A percentile compares a stretch with the other conserved stretches of the same genome.
Evolutionary conservation across 306 rosid genomes (phyloP).

Genomic region (Betula pendula): DNA sequence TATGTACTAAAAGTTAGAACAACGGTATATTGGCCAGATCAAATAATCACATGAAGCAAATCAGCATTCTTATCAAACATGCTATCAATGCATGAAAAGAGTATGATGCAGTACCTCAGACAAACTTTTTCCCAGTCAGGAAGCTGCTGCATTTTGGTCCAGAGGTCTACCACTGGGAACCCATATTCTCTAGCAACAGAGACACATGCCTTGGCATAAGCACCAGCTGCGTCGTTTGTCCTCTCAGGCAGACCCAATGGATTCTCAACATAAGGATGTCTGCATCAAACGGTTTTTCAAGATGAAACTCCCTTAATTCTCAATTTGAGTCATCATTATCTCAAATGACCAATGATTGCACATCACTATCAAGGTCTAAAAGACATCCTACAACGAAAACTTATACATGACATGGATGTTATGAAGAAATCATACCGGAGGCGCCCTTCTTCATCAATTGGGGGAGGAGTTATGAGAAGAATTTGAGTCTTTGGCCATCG

Average conservation of each 20-base stretch:
- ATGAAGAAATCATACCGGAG: conserved; percentile 44
- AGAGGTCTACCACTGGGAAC: conserved; percentile 58
- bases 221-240: conserved; percentile 83
- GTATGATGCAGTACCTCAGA: conserved; percentile 44
- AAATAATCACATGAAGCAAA: not conserved
- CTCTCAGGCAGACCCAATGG: conserved; percentile 72
- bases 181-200: conserved; percentile 60
- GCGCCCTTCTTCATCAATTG: conserved; percentile 78
- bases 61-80: not conserved
- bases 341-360: not conserved
- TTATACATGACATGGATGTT: not conserved
- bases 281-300: conserved; percentile 21
- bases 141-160: conserved; percentile 80
- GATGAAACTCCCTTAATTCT: not conserved
- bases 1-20: not conserved
- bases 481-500: conserved; percentile 66
- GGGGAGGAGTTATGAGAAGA: conserved; percentile 82
- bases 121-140: conserved; percentile 55
- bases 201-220: conserved; percentile 67
- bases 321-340: not conserved
- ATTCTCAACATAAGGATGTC: conserved; percentile 57
- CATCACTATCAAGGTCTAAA: not conserved
- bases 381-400: not conserved
- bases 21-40: not conserved
- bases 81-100: not conserved